These are phyloP conservation scores for Clarireedia paspali DNA, from an alignment of 2,329 filamentous ascomycete genomes.

Conservation along the genomic window DNA sequence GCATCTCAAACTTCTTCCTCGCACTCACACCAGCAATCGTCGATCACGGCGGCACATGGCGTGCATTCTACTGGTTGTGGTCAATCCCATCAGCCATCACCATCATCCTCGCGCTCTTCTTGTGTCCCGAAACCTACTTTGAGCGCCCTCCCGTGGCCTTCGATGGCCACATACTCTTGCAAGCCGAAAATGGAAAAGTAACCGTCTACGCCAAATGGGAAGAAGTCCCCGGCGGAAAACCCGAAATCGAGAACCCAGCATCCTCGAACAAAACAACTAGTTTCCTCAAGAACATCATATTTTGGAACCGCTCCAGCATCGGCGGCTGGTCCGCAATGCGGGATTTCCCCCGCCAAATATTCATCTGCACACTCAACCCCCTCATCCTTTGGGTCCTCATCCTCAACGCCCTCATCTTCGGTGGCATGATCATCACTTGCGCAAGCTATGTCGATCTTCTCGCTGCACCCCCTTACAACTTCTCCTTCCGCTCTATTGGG, in stretches of 20 bases:
- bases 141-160: conserved; percentile 34
- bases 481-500: conserved; percentile 6
- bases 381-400: neutral
- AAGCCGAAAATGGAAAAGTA: conserved; percentile 33
- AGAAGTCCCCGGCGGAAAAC: conserved; percentile 17
- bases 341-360: neutral
- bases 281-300: neutral
- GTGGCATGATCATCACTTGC: neutral
- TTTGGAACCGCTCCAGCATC: neutral
- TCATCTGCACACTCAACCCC: neutral
- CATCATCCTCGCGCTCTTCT: conserved; percentile 26
- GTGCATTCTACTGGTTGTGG: conserved; percentile 30
- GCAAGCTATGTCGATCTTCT: conserved; percentile 8
- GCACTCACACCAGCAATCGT: conserved; percentile 26
- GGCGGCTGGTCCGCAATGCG: neutral
- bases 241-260: neutral
- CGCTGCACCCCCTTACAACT: conserved; percentile 11
- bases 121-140: conserved; percentile 35
- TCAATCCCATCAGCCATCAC: conserved; percentile 21
- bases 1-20: conserved; percentile 23
- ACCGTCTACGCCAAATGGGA: conserved; percentile 30
- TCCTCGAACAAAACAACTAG: neutral
- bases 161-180: conserved; percentile 33
- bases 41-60: conserved; percentile 27
- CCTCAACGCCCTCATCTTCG: neutral